Evolutionary conservation across 495 filamentous ascomycete genomes (phyloP).

Genomic region (Wilcoxina mikolae): DNA sequence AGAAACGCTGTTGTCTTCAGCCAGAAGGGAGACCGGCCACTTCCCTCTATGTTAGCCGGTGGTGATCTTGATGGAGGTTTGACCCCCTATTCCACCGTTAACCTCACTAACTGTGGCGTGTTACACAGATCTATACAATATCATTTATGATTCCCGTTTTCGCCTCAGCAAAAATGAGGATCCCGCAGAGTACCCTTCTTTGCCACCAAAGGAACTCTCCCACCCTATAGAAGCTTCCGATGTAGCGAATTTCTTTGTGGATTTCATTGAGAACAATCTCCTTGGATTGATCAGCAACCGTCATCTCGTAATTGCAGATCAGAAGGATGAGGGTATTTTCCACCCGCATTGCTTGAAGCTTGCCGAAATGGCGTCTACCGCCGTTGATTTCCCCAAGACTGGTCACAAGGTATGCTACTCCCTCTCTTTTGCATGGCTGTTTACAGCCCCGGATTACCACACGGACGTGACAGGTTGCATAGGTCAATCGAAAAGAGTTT

Average conservation of each 20-base stretch:
- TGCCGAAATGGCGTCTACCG: slow-evolving; percentile 56
- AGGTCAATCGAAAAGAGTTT: slow-evolving; percentile 34
- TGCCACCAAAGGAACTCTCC: slow-evolving; percentile 40
- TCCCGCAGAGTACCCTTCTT: slow-evolving; percentile 54
- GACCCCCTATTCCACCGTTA: too few species aligned
- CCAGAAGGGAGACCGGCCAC: slow-evolving; percentile 49
- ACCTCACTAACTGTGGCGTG: not conserved
- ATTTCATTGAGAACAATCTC: slow-evolving; percentile 64
- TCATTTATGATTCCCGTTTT: slow-evolving; percentile 49
- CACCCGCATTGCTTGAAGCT: slow-evolving; percentile 45
- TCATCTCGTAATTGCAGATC: slow-evolving; percentile 57
- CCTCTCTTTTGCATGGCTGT: too few species aligned
- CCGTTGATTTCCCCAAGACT: slow-evolving; percentile 73
- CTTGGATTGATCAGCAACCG: slow-evolving; percentile 52
- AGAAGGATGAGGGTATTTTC: slow-evolving; percentile 38
- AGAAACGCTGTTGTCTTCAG: slow-evolving; percentile 69
- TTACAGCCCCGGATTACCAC: too few species aligned
- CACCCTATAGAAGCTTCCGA: slow-evolving; percentile 41
- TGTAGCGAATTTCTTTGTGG: slow-evolving; percentile 62
- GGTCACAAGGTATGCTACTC: slow-evolving; percentile 45
- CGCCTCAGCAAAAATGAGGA: slow-evolving; percentile 30
- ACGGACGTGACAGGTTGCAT: too few species aligned
- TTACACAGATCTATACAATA: slow-evolving; percentile 47
- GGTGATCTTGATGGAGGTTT: slow-evolving; percentile 60
- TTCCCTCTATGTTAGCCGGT: slow-evolving; percentile 61